Evolutionary conservation across 2,329 filamentous ascomycete species (phyloP).

Genomic region (Trichoderma arundinaceum): DNA sequence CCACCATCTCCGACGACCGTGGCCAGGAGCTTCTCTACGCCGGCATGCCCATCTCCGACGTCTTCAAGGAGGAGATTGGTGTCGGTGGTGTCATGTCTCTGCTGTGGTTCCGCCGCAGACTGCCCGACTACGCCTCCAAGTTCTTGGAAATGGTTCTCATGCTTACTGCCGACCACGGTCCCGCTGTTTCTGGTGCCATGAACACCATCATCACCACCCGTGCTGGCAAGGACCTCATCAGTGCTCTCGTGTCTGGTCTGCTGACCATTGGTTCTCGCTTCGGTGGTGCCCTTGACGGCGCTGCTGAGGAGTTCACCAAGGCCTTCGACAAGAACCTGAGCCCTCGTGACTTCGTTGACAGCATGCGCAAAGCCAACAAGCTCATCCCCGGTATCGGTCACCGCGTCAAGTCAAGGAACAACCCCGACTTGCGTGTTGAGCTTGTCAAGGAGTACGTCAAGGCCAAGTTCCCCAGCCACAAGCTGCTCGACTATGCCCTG

Average conservation of each 20-base stretch:
- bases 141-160: conserved; percentile 99
- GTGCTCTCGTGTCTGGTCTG: conserved; percentile 91
- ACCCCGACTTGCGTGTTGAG: conserved; percentile 99
- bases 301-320: conserved; percentile 97
- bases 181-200: conserved; percentile 98
- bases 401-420: conserved; percentile 99
- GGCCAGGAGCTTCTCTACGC: conserved; percentile 98
- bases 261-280: conserved; percentile 98
- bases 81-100: conserved; percentile 99
- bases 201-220: conserved; percentile 99
- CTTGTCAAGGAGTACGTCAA: conserved; percentile 99
- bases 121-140: conserved; percentile 95
- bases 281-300: conserved; percentile 96
- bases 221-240: conserved; percentile 98
- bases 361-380: conserved; percentile 99
- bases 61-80: conserved; percentile 98
- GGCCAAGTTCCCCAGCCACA: conserved; percentile 96
- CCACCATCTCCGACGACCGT: conserved; percentile 99
- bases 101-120: conserved; percentile 98
- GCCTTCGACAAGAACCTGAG: conserved; percentile 97
- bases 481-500: conserved; percentile 97
- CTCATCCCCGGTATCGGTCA: conserved; percentile 99
- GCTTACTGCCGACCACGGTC: conserved; percentile 98
- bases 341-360: conserved; percentile 98
- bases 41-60: conserved; percentile 99